phyloP scores from a whole-genome alignment of 1,284 basidiomycete genomes.

The Pascua guehoae region DNA sequence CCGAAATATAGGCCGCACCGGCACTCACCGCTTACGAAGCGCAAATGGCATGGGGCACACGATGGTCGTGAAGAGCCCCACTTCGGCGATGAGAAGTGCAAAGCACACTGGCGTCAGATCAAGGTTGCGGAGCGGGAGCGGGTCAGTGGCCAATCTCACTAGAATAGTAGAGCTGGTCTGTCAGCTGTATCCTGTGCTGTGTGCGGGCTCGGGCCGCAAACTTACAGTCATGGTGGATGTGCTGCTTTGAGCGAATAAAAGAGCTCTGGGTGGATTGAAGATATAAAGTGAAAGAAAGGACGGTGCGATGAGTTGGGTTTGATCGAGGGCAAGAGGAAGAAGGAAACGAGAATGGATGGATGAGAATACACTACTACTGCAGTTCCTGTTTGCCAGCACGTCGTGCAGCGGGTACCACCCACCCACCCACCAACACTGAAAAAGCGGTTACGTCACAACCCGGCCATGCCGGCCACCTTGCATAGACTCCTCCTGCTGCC shows the following conservation, averaged over 20 bases:
- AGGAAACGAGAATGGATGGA: neutral
- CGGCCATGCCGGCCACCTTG: too few relatives aligned
- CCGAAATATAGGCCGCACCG: too few relatives aligned
- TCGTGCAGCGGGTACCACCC: too few relatives aligned
- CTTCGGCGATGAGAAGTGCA: slow-evolving; percentile 46
- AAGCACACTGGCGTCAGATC: slow-evolving; percentile 43
- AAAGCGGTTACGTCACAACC: neutral
- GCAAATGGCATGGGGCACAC: slow-evolving; percentile 50
- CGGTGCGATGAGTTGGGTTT: too few relatives aligned
- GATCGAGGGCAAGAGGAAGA: neutral
- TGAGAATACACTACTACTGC: neutral
- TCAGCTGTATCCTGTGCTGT: neutral
- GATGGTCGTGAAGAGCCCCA: slow-evolving; percentile 44
- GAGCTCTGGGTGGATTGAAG: neutral
- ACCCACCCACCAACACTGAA: too few relatives aligned
- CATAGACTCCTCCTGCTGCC: too few relatives aligned
- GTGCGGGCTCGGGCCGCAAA: neutral
- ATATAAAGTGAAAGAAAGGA: neutral
- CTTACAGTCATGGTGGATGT: slow-evolving; percentile 21
- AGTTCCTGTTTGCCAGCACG: neutral
- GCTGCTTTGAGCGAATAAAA: neutral
- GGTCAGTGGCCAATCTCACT: slow-evolving; percentile 13
- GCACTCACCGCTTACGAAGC: slow-evolving; percentile 45
- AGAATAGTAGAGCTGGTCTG: slow-evolving; percentile 42
- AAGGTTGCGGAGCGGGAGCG: neutral